These are phyloP conservation scores for Russula foetens DNA, from an alignment of 768 basidiomycete genomes.

Conservation along the genomic window DNA sequence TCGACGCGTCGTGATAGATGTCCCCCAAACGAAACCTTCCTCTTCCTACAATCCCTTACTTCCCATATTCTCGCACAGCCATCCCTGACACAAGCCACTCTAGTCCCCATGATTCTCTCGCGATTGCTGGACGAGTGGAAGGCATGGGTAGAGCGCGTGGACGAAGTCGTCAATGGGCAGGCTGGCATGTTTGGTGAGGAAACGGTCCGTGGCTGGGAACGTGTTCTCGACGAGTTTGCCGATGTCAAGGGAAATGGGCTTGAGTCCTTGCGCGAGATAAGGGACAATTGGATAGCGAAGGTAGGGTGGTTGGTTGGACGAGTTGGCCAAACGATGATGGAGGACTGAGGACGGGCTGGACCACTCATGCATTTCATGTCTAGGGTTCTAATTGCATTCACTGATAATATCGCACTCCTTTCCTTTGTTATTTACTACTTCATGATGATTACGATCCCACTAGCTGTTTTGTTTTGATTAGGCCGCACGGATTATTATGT, in stretches of 20 bases:
- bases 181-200: conserved; percentile 78
- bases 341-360: conserved; percentile 22
- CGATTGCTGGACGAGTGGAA: conserved; percentile 70
- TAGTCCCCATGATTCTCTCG: conserved; percentile 50
- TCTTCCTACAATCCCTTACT: conserved; percentile 60
- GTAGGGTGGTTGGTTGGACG: conserved; percentile 73
- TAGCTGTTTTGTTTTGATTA: conserved; percentile 18
- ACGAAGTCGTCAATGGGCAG: conserved; percentile 58
- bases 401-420: conserved; percentile 13
- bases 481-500: conserved; percentile 1
- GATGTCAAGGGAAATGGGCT: conserved; percentile 40
- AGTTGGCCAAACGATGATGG: conserved; percentile 29
- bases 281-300: conserved; percentile 62
- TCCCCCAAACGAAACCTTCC: conserved; percentile 68
- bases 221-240: conserved; percentile 58
- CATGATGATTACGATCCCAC: conserved; percentile 10
- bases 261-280: conserved; percentile 35
- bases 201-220: conserved; percentile 60
- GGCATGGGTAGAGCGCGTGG: conserved; percentile 65
- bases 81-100: conserved; percentile 49
- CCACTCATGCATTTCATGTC: conserved; percentile 7
- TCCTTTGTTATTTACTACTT: conserved; percentile 9
- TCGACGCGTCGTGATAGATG: conserved; percentile 53
- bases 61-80: conserved; percentile 63
- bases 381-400: conserved; percentile 12